Conservation (phyloP, 805 yeast genomes). For the Metahyphopichia silvanorum region DNA sequence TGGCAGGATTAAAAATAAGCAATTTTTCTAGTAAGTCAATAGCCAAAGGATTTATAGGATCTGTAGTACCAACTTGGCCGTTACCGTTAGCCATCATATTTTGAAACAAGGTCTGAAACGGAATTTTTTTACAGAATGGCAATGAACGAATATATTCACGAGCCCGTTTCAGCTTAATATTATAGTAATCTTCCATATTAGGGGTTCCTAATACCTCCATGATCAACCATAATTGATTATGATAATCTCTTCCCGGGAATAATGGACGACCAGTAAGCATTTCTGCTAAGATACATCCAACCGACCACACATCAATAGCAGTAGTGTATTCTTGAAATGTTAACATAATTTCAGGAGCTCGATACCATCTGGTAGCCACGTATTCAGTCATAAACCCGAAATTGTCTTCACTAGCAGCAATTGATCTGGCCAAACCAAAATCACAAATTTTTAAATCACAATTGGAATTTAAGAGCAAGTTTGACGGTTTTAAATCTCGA, state of each 20-base stretch:
- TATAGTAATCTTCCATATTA: conserved; percentile 67
- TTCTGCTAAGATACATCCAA: conserved; percentile 93
- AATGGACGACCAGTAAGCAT: conserved; percentile 81
- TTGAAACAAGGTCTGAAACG: conserved; percentile 49
- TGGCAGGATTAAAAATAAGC: conserved; percentile 67
- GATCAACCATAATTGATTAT: conserved; percentile 82
- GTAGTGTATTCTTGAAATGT: conserved; percentile 91
- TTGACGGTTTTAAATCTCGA: conserved; percentile 89
- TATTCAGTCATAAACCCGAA: conserved; percentile 91
- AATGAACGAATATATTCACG: conserved; percentile 81
- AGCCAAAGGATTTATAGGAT: conserved; percentile 37
- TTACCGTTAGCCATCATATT: conserved; percentile 14
- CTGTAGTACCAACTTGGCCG: background rate
- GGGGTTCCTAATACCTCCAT: conserved; percentile 90
- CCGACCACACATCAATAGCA: conserved; percentile 96
- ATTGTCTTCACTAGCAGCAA: conserved; percentile 61
- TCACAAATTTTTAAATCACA: conserved; percentile 95
- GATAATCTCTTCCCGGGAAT: conserved; percentile 93
- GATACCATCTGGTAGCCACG: conserved; percentile 96
- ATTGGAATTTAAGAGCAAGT: conserved; percentile 80
- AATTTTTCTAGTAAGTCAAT: conserved; percentile 62
- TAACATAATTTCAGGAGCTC: conserved; percentile 97
- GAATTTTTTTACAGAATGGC: conserved; percentile 64
- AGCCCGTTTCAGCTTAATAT: conserved; percentile 77
- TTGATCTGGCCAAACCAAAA: conserved; percentile 81